Base-by-base conservation (phyloP, 139 green algal genomes). In the Closterium sp. region DNA sequence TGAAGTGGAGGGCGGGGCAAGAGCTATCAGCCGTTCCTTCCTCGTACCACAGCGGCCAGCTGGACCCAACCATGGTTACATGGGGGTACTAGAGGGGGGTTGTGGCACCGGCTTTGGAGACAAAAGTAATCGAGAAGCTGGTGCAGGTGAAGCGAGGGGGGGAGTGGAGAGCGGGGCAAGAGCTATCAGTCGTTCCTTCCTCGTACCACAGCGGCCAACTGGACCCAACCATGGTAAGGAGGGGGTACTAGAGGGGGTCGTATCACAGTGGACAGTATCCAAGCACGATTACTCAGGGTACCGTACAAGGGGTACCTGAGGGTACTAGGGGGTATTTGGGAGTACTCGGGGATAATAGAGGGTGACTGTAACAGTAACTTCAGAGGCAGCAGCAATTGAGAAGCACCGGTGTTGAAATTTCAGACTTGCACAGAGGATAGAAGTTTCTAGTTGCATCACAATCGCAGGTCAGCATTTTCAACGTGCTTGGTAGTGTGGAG, bases 171-270 rank as follows among this genome's bases (percentile, higher is more conserved):
- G 91, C 38, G 1, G 28, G 33, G 31, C 90, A 93, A 36, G 90
- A 89, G 84, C 43, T 93, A 1, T 85, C 34, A 8, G 34, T 34
- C 4, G 89, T 92, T 23, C 89, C 89, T n/a, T 92, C 81, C 2
- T 89, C 76, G 30, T 89, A 92, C 89, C 85, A 92, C 89, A 92
- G 89, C 31, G 89, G 89, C 10, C 89, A 92, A 32, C 21, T 92
- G 32, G 81, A 92, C 32, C 89, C 89, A 2, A 91, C 55, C 16
- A 19, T 76, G 55, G 55, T 76, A 55, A 4, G 4, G 4, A 55
- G 36, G 38, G 38, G 38, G n/a, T n/a, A n/a, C n/a, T n/a, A n/a
- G n/a, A n/a, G n/a, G n/a, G n/a, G n/a, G n/a, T n/a, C n/a, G n/a
- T n/a, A n/a, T n/a, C n/a, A n/a, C n/a, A n/a, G n/a, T n/a, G n/a